Base-by-base conservation (phyloP, 2,329 filamentous ascomycete species). In the Botrytis byssoidea region DNA sequence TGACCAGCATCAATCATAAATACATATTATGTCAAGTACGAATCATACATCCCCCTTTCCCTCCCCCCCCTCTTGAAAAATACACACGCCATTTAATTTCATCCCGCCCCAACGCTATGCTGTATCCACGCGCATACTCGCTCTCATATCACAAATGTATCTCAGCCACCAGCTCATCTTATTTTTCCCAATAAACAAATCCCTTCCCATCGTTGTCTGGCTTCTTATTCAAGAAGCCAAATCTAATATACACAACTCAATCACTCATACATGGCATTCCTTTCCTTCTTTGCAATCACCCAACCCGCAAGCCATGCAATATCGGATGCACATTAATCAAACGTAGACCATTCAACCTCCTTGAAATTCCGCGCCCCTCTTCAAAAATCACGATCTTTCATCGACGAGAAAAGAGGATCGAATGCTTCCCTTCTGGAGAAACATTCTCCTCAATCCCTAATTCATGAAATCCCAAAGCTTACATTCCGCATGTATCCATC, bases 231-330 rank as follows among this genome's bases (percentile, higher is more conserved):
- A 29, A 67, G 6, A 68, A 42, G 48, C 40, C 48, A 68, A 32
- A 48, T 22, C 48, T 68, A 57, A 57, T 57, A 42, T 68, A 68
- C 66, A 68, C 40, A 57, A 57, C 18, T 22, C n/a, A 57, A 57
- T 42, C 48, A n/a, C 25, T 57, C 35, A n/a, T 57, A 48, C 35
- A 12, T 57, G 18, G 5, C 51, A 18, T 29, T 57, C 18, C 51
- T 29, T 18, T 57, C 16, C 55, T 42, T 18, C 2, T n/a, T 25
- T 18, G 25, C 48, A n/a, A 12, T 16, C 48, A 22, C 16, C 16
- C 35, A 42, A 55, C 25, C 35, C 10, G 35, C 48, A 57, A 68
- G 35, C 35, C 18, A 46, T 35, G 42, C 42, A 66, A 29, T 18
- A 42, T 42, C 12, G 29, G 16, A 46, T 65, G 32, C 44, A 35